Evolutionary conservation across 208 protist species (phyloP), one percentile per base, ranked within the genome.

Genomic region (Leishmania guyanensis): DNA sequence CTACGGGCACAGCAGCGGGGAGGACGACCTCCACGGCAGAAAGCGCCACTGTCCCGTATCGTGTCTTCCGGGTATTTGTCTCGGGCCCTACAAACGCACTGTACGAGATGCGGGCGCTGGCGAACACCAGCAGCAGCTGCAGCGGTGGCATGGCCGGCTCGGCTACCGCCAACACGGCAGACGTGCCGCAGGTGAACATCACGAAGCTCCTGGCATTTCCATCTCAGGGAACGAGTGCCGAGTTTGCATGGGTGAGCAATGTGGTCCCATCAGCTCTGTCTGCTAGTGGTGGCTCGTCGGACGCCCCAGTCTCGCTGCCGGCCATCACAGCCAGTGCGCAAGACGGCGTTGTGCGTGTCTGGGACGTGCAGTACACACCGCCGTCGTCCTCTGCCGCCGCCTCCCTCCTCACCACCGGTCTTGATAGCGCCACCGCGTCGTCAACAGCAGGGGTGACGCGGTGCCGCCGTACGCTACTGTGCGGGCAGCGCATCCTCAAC

Each of bases 401-500:
- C 48, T 46, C 71, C 29, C 29, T 50, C 46, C 36, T 72, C 33
- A 73, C 17, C 16, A 71, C 76, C 29, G 58, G 51, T 33, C 71
- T 48, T 5, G 79, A 75, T 53, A 65, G 12, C 51, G 60, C 6
- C 54, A 54, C 71, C 53, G 62, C 46, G 9, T 50, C 22, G 26
- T 79, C 78, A 14, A 62, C 72, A 20, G 39, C 74, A 46, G 80
- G 75, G 26, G 65, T 81, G 10, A 70, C 80, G 5, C 91, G 91
- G 20, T 96, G 94, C 83, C 88, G 89, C 12, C 89, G 92, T 62
- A 97, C 91, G 56, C 90, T 97, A 29, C 60, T 94, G 53, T 95
- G 92, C 83, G 94, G 94, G 0, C 92, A 96, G 82, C 91, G 94
- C 68, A 95, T 96, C 70, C 72, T 91, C 10, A 86, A 89, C 79